Base-by-base conservation (phyloP, 352 stramenopile genomes). In the Pythium coloratum region DNA sequence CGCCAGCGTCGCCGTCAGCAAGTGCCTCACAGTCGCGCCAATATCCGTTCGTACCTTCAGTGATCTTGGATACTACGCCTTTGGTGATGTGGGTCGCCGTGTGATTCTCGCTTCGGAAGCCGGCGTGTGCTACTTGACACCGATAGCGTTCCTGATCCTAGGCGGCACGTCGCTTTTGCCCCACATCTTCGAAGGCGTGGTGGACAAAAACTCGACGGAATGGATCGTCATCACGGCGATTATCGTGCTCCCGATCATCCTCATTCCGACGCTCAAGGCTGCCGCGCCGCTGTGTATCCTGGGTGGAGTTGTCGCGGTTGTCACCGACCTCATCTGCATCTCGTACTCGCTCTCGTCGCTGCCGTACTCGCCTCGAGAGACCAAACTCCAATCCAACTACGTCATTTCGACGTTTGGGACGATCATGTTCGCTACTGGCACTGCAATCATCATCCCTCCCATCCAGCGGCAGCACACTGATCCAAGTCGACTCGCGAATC, bases 101-200 rank as follows among this genome's bases (percentile, higher is more conserved):
- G 66, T 90, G 3, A 72, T 92, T 30, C 44, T 92, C 57, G 36
- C 79, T 4, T 81, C 80, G 6, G 84, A 92, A 62, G 80, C 81
- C 9, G 76, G 75, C 14, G 79, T 78, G 26, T 90, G 81, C 55
- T 86, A 89, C 55, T 68, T 90, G 36, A 88, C 76, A 16, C 84
- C 84, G 30, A 88, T 92, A 40, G 84, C 84, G 26, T 92, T 90
- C 66, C 73, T 92, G 30, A 82, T 92, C 60, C 62, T 92, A 2
- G 81, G 80, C 1, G 81, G 84, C n/a, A 92, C 76, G 3, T 76
- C 75, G 38, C 63, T 92, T 14, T 62, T 92, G 10, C 84, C 84
- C 6, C 75, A 76, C 50, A 72, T 89, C 5, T 80, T 85, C 28
- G 65, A 80, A 16, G 75, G 62, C 13, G 70, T 72, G 1, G 51